Conservation (phyloP, 1,139 yeast genomes). For the Saccharomyces pastorianus region DNA sequence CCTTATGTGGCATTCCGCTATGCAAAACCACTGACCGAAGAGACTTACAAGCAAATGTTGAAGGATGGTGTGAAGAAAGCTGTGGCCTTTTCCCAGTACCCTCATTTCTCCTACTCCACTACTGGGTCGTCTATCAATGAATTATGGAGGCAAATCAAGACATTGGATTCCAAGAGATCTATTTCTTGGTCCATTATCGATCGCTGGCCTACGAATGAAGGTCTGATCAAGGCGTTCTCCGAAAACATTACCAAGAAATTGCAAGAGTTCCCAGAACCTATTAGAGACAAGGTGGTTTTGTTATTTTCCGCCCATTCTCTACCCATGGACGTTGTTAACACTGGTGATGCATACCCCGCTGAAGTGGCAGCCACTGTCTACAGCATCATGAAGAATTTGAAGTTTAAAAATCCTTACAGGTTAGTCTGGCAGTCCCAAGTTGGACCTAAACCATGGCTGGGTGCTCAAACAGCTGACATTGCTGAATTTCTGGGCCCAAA, state of each 20-base stretch:
- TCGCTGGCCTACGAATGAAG: constrained; percentile 90
- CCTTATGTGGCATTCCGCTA: constrained; percentile 96
- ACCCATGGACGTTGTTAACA: constrained; percentile 89
- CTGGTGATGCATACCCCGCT: constrained; percentile 95
- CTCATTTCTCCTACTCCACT: constrained; percentile 90
- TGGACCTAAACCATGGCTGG: constrained; percentile 97
- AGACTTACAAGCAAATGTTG: constrained; percentile 64
- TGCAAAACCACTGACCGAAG: constrained; percentile 85
- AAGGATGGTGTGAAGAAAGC: constrained; percentile 83
- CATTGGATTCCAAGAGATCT: constrained; percentile 60
- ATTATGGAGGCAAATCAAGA: constrained; percentile 58
- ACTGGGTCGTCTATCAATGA: constrained; percentile 88
- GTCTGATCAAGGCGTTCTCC: constrained; percentile 68
- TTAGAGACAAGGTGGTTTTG: constrained; percentile 55
- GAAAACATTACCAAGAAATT: constrained; percentile 58
- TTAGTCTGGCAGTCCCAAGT: constrained; percentile 97
- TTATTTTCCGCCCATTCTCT: constrained; percentile 92
- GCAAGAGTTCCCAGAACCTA: constrained; percentile 51
- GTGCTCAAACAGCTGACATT: constrained; percentile 81
- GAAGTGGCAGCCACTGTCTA: constrained; percentile 93
- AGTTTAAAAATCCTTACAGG: constrained; percentile 78
- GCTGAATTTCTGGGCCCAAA: constrained; percentile 60
- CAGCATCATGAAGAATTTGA: constrained; percentile 78
- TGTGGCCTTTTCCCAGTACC: constrained; percentile 93
- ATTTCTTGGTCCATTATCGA: constrained; percentile 87